A percentile compares a stretch with the other conserved stretches of the same genome.
These are phyloP conservation scores for Penicillium sp. DNA, from an alignment of 2,329 filamentous ascomycete species.

Conservation along the genomic window DNA sequence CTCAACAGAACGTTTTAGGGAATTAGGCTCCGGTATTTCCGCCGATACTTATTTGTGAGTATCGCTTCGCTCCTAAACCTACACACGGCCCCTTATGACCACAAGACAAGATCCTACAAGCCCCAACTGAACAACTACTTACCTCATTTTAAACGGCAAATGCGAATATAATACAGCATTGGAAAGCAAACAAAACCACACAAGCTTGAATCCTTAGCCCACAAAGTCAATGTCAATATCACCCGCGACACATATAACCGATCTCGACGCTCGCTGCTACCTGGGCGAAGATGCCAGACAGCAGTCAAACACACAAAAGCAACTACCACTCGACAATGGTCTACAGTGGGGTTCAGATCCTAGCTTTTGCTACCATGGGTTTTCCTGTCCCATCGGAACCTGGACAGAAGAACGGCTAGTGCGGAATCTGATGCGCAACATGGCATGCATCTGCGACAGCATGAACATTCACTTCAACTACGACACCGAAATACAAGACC, in stretches of 20 bases:
- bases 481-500: conserved; percentile 2
- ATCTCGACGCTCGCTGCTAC: neutral
- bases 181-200: neutral
- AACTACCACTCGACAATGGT: conserved; percentile 10
- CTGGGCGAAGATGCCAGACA: neutral
- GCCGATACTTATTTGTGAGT: neutral
- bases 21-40: neutral
- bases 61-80: neutral
- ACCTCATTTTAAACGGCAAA: neutral
- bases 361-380: conserved; percentile 23
- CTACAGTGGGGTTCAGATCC: conserved; percentile 24
- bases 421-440: conserved; percentile 20
- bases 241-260: neutral
- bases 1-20: neutral
- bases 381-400: conserved; percentile 18
- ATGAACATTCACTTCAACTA: conserved; percentile 11
- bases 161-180: neutral
- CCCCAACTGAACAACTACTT: neutral
- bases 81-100: neutral
- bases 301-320: neutral
- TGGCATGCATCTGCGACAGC: conserved; percentile 13
- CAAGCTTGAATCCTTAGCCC: neutral
- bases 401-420: conserved; percentile 22
- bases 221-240: conserved; percentile 1
- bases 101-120: neutral